These are phyloP conservation scores for Gremmenia infestans DNA, from an alignment of 2,329 filamentous ascomycete species.

Conservation along the genomic window DNA sequence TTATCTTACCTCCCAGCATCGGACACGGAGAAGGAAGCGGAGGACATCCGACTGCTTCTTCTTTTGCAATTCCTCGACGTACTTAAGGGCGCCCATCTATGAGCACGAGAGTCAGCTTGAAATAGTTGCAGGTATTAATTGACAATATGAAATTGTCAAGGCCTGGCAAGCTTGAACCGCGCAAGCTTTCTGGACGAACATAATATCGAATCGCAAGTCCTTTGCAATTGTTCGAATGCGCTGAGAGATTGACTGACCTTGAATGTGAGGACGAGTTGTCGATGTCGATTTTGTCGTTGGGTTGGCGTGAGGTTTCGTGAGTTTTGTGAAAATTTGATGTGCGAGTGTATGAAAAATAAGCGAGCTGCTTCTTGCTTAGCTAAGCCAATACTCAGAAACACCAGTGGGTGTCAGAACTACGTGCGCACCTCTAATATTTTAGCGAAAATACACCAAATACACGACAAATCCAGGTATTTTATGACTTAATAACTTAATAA, in stretches of 20 bases:
- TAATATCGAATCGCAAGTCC: background rate
- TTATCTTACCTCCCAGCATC: constrained; percentile 98
- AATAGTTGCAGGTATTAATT: background rate
- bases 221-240: background rate
- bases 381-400: no score
- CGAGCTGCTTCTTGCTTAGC: no score
- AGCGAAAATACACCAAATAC: no score
- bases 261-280: background rate
- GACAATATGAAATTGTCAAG: constrained; percentile 1
- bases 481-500: no score
- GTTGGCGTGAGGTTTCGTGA: background rate
- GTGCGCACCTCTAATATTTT: no score
- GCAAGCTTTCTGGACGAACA: background rate
- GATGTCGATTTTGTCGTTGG: background rate
- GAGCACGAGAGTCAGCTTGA: background rate
- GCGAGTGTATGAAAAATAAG: background rate
- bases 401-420: no score
- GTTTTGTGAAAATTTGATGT: background rate
- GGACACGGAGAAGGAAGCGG: constrained; percentile 98
- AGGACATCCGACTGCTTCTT: constrained; percentile 99
- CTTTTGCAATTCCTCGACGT: constrained; percentile 99
- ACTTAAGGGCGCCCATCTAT: constrained; percentile 90
- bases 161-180: constrained; percentile 3
- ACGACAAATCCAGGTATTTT: no score
- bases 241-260: background rate